phyloP scores from a whole-genome alignment of 176 grass and related monocot genomes.

The Triticum monococcum region DNA sequence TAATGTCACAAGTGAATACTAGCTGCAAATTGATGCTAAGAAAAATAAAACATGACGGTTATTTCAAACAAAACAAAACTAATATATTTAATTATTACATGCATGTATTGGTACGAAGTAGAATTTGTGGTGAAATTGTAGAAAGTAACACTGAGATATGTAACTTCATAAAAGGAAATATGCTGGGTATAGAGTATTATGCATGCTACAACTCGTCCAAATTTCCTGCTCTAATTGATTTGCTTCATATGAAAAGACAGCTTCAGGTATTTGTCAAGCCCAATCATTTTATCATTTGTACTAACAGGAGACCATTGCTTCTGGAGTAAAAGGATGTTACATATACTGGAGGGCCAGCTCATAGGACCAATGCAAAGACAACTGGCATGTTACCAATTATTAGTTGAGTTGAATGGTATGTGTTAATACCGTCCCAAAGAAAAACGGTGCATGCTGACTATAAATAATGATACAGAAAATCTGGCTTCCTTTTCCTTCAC shows the following conservation, averaged over 20 bases:
- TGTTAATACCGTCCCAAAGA: background rate
- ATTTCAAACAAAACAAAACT: conserved; percentile 1
- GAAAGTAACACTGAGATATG: background rate
- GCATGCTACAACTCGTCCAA: background rate
- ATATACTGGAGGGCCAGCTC: background rate
- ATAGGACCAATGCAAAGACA: background rate
- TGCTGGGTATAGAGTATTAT: background rate
- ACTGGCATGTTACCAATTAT: background rate
- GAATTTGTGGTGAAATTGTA: background rate
- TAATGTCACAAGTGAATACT: conserved; percentile 19
- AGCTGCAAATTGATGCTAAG: background rate
- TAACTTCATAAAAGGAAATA: background rate
- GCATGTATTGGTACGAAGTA: background rate
- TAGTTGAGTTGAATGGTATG: conserved; percentile 6
- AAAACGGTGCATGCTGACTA: background rate
- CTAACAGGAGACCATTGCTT: background rate
- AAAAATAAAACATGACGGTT: background rate
- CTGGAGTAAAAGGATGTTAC: background rate
- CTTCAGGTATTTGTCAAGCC: background rate
- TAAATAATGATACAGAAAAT: conserved; percentile 18
- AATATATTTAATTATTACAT: background rate
- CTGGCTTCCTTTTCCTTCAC: background rate
- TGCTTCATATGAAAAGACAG: conserved; percentile 6
- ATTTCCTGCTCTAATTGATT: conserved; percentile 6
- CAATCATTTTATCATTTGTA: background rate